Percentiles rank a stretch among this genome's conserved stretches.
These are phyloP conservation scores for Sechiopsis laciniata DNA, from an alignment of 306 rosid species.

Conservation along the genomic window DNA sequence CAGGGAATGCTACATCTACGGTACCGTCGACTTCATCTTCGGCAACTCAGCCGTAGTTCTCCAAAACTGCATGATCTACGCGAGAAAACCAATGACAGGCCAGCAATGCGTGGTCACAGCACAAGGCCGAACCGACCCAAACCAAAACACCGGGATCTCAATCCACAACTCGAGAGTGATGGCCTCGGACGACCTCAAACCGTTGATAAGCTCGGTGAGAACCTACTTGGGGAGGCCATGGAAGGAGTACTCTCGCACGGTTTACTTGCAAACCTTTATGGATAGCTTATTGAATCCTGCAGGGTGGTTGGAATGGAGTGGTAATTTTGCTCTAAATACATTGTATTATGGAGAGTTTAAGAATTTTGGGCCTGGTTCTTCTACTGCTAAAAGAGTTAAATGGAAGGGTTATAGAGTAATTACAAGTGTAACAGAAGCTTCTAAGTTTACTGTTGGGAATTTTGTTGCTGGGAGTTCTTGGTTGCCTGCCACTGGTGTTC, in stretches of 20 bases:
- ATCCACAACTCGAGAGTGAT: slow-evolving; percentile 22
- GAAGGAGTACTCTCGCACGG: slow-evolving; percentile 24
- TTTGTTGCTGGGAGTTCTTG: slow-evolving; percentile 22
- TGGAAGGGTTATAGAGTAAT: slow-evolving; percentile 28
- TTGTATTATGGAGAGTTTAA: slow-evolving; percentile 27
- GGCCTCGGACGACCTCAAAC: neutral
- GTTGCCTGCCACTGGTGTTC: slow-evolving; percentile 19
- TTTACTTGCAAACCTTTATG: slow-evolving; percentile 16
- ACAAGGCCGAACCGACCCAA: slow-evolving; percentile 15
- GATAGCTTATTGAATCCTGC: slow-evolving; percentile 14
- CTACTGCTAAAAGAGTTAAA: slow-evolving; percentile 14
- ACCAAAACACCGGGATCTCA: slow-evolving; percentile 25
- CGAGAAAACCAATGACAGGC: neutral
- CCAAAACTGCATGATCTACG: slow-evolving; percentile 27
- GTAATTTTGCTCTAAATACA: slow-evolving; percentile 1
- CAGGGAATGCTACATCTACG: slow-evolving; percentile 26
- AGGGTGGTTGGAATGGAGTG: slow-evolving; percentile 27
- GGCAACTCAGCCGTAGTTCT: slow-evolving; percentile 25
- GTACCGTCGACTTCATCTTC: slow-evolving; percentile 27
- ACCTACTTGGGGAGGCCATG: slow-evolving; percentile 30
- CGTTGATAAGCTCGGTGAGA: neutral
- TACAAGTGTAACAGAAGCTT: slow-evolving; percentile 11
- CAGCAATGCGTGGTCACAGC: slow-evolving; percentile 20
- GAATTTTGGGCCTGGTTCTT: slow-evolving; percentile 25
- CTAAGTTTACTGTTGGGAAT: slow-evolving; percentile 6